A percentile compares a stretch with the other conserved stretches of the same genome.
Evolutionary conservation across 129 eudicot genomes (phyloP).

Genomic region (Artemisia annua): DNA sequence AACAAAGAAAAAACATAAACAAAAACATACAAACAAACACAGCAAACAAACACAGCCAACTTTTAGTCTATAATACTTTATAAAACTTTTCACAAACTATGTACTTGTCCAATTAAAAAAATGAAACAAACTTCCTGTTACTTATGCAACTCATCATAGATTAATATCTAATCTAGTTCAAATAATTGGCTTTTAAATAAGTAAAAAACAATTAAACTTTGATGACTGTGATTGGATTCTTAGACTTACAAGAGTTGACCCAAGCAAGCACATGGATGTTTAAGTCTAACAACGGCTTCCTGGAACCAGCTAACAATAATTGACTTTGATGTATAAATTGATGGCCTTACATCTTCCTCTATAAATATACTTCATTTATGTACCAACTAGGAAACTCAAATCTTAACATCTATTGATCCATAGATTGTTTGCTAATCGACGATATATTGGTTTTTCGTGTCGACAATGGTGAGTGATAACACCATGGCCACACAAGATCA

Average conservation of each 20-base stretch:
- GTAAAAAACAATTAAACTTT: neutral
- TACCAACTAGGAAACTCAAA: slow-evolving; percentile 7
- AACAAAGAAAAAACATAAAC: too few species aligned
- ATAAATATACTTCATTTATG: slow-evolving; percentile 11
- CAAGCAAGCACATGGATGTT: slow-evolving; percentile 28
- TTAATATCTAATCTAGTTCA: too few species aligned
- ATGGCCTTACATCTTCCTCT: neutral
- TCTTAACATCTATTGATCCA: neutral
- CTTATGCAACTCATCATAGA: too few species aligned
- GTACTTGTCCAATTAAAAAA: too few species aligned
- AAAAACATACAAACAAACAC: too few species aligned
- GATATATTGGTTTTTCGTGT: neutral
- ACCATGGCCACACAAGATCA: slow-evolving; percentile 30
- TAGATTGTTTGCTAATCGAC: neutral
- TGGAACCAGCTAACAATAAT: slow-evolving; percentile 32
- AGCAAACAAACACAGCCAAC: too few species aligned
- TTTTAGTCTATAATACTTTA: too few species aligned
- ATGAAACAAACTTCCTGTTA: too few species aligned
- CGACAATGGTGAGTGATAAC: slow-evolving; percentile 16
- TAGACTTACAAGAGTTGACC: slow-evolving; percentile 26
- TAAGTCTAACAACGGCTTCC: slow-evolving; percentile 20
- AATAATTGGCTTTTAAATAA: too few species aligned
- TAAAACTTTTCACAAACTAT: too few species aligned
- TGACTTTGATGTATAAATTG: slow-evolving; percentile 10
- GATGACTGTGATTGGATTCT: neutral